Conservation (phyloP, 257 asterid species). For the Buddleja alternifolia region DNA sequence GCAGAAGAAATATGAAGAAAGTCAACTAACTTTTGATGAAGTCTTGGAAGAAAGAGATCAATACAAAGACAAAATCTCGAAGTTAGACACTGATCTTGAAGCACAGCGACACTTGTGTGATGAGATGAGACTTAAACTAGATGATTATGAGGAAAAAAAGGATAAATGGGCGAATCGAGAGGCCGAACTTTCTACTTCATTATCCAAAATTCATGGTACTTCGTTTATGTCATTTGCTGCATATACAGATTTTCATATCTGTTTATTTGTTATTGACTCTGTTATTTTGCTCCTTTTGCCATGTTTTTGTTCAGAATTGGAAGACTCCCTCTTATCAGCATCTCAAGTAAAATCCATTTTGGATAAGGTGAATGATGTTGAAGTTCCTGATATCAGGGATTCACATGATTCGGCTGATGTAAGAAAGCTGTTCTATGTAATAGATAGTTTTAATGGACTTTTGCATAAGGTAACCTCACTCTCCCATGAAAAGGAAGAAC, state of each 20-base stretch:
- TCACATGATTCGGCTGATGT: conserved; percentile 45
- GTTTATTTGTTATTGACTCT: conserved; percentile 12
- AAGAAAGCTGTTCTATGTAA: conserved; percentile 65
- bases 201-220: conserved; percentile 59
- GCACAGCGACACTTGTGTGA: conserved; percentile 44
- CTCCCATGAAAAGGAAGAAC: conserved; percentile 59
- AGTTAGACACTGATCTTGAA: conserved; percentile 68
- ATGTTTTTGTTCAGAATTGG: conserved; percentile 56
- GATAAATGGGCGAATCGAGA: conserved; percentile 54
- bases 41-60: conserved; percentile 63
- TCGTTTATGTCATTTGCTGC: conserved; percentile 24
- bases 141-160: conserved; percentile 52
- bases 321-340: conserved; percentile 55
- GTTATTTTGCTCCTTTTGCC: conserved; percentile 10
- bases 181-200: conserved; percentile 56
- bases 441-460: conserved; percentile 59
- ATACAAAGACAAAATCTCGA: conserved; percentile 47
- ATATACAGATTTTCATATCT: conserved; percentile 11
- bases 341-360: conserved; percentile 64
- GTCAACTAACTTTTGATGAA: conserved; percentile 45
- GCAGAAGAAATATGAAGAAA: conserved; percentile 58
- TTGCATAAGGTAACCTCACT: conserved; percentile 52
- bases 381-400: conserved; percentile 54
- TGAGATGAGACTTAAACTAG: conserved; percentile 52
- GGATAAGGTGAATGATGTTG: conserved; percentile 63